Base-by-base conservation (phyloP, 768 basidiomycete species). In the Epithele typhae region DNA sequence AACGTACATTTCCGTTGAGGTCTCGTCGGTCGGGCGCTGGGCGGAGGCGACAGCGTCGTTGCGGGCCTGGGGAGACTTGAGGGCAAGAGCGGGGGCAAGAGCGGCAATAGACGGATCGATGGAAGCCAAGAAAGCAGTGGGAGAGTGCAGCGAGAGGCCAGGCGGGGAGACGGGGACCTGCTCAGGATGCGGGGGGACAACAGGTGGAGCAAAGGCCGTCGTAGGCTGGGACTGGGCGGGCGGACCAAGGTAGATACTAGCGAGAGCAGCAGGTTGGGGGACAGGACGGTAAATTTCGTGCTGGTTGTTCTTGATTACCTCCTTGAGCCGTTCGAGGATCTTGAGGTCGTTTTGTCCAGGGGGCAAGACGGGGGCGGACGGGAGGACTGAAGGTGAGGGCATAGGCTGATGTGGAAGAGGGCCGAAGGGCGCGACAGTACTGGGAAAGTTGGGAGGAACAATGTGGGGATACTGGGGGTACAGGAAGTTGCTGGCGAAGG, bases 321-420 rank as follows among this genome's bases (percentile, higher is more conserved):
- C 68, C 63, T 90, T 89, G 63, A 90, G 79, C 46, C 79, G 79
- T 65, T 88, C 79, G 49, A 90, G 74, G 25, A 82, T 74, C 61
- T 87, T 83, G 51, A 89, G 75, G 66, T 88, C 87, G 59, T 70
- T 74, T 56, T 78, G 72, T 7, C 81, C 84, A 18, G 76, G 72
- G 2, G 78, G 75, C 0, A 75, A 58, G 21, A 14, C 21, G 27
- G 37, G 25, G 11, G 44, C 17, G 12, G 37, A 36, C 10, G 43
- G 42, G 30, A 41, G 49, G 48, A 49, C 54, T 30, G 63, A 63
- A 30, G 60, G 56, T 43, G 55, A 32, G 44, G 61, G 47, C n/a
- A n/a, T n/a, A 51, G 60, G 59, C 58, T 59, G 64, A n/a, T 64
- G 62, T 35, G 51, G 59, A 14, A 14, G 27, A 7, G 27, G 27